Percentiles rank a stretch among this genome's conserved stretches.
Conservation (phyloP, 306 rosid species). For the Betula pendula region DNA sequence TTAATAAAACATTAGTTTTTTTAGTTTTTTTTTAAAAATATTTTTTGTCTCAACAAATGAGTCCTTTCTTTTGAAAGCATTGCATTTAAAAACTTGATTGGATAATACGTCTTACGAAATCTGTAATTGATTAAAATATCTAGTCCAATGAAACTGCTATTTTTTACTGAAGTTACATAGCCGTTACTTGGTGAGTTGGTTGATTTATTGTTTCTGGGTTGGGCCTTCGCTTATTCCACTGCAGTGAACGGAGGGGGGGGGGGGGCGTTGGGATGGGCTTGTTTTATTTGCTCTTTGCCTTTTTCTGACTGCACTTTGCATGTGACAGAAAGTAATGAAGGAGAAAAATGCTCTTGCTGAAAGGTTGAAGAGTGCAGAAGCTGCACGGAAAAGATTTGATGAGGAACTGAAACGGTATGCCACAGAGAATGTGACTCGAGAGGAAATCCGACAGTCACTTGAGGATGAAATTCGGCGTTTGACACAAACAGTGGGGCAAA, state of each 20-base stretch:
- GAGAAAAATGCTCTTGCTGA: constrained; percentile 96
- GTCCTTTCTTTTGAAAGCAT: not conserved
- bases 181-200: too few relatives aligned
- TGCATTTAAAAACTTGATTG: not conserved
- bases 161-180: not conserved
- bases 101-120: not conserved
- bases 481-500: constrained; percentile 95
- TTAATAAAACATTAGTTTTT: not conserved
- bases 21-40: not conserved
- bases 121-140: not conserved
- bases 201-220: too few relatives aligned
- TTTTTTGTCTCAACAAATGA: not conserved
- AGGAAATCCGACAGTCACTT: constrained; percentile 90
- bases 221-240: too few relatives aligned
- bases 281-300: not conserved
- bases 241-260: too few relatives aligned
- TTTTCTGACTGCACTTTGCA: constrained; percentile 28
- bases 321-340: constrained; percentile 81
- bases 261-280: too few relatives aligned
- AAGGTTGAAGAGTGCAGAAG: constrained; percentile 93
- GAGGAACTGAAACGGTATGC: constrained; percentile 91
- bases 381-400: constrained; percentile 94
- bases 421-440: constrained; percentile 88
- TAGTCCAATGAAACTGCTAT: not conserved
- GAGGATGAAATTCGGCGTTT: constrained; percentile 90